Evolutionary conservation across 108 stramenopile species (phyloP), one percentile per base, ranked within the genome.

Genomic region (Skeletonema tropicum): DNA sequence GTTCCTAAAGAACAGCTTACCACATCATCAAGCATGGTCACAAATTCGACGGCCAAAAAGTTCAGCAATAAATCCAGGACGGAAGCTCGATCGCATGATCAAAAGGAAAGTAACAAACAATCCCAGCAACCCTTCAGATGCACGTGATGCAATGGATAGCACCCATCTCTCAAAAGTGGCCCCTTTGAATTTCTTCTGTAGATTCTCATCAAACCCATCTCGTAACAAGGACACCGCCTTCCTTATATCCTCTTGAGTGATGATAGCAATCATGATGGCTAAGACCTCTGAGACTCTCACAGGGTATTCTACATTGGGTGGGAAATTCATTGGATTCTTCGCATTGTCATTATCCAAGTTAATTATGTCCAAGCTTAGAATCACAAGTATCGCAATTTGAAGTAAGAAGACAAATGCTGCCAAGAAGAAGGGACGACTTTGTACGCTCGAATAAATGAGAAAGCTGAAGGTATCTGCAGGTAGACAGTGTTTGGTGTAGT

Each of bases 41-140:
- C 68, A 60, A 76, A 76, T 57, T 76, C 68, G 17, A 76, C 29
- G 9, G 75, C 75, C 23, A 68, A 66, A 29, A 76, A 76, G 26
- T 29, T 29, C 1, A 29, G 26, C 26, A 29, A 29, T 29, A 29
- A 29, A 29, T 29, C 26, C 26, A 70, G 13, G 6, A 38, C 45
- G 10, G 7, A n/a, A 14, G 6, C 59, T 13, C 6, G 68, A 60
- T 60, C 36, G 38, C 2, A 76, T n/a, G 21, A 76, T 70, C 0
- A 76, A 68, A 12, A 76, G 25, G 2, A 76, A 26, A 6, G 75
- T 70, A 21, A 58, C 58, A n/a, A 48, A 1, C 13, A 61, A 29
- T 59, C 58, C 75, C 14, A 76, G 15, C 21, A 60, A 5, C 2
- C 26, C 26, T 29, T 29, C 1, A 1, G 26, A 29, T 29, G 26